These are phyloP conservation scores for Ganoderma leucocontextum DNA, from an alignment of 1,284 basidiomycete species.

Conservation along the genomic window DNA sequence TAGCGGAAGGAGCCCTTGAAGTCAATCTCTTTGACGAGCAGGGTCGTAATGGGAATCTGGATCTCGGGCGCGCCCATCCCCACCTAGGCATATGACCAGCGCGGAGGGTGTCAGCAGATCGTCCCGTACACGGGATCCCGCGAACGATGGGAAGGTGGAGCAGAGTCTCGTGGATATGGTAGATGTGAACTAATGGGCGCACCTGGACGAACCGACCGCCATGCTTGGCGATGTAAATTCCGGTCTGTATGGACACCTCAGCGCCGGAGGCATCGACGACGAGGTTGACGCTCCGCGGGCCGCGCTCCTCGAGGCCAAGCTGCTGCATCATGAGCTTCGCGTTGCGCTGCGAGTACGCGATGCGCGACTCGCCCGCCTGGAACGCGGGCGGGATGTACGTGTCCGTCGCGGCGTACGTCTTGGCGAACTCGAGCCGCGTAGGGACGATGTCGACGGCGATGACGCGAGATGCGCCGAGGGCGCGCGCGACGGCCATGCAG, in stretches of 20 bases:
- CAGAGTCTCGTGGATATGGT: background rate
- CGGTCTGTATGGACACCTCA: constrained; percentile 88
- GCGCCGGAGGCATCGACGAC: constrained; percentile 90
- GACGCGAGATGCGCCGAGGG: constrained; percentile 83
- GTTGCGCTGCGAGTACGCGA: constrained; percentile 76
- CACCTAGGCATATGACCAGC: constrained; percentile 53
- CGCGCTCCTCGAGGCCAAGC: constrained; percentile 68
- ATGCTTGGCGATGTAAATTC: constrained; percentile 73
- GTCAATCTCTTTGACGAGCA: constrained; percentile 80
- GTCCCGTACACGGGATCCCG: background rate
- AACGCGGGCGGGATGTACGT: constrained; percentile 74
- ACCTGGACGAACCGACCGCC: constrained; percentile 82
- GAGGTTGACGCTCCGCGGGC: constrained; percentile 68
- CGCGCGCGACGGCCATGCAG: constrained; percentile 92
- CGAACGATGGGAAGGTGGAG: background rate
- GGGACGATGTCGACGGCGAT: constrained; percentile 89
- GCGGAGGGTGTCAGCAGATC: constrained; percentile 2
- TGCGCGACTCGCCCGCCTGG: constrained; percentile 70
- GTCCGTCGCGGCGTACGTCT: constrained; percentile 88
- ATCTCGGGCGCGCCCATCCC: constrained; percentile 78
- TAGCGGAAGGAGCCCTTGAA: constrained; percentile 91
- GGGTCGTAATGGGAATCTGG: constrained; percentile 64
- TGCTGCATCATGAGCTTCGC: constrained; percentile 65
- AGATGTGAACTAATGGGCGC: constrained; percentile 12
- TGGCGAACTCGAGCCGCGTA: constrained; percentile 87